Conservation (phyloP, 495 filamentous ascomycete species). For the Acidiella bohemica region DNA sequence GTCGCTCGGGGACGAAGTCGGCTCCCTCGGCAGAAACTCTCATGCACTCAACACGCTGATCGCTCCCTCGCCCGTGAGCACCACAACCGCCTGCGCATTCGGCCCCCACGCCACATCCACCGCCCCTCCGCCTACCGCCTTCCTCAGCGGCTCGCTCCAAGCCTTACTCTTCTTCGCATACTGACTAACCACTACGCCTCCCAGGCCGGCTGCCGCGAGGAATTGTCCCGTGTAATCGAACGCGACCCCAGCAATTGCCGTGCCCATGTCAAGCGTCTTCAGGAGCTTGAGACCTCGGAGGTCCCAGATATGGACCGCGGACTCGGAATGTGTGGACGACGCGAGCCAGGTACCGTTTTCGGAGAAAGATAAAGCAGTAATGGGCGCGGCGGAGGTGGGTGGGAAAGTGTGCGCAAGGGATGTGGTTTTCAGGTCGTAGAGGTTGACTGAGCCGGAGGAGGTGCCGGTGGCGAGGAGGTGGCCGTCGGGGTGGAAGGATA, state of each 20-base stretch:
- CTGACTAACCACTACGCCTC: conserved; percentile 72
- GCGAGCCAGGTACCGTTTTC: conserved; percentile 98
- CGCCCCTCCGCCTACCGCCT: conserved; percentile 56
- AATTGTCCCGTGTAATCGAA: conserved; percentile 98
- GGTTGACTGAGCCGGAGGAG: conserved; percentile 58
- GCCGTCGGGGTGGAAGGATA: conserved; percentile 88
- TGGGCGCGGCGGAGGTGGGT: conserved; percentile 36
- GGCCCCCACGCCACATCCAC: conserved; percentile 65
- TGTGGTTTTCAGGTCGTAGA: conserved; percentile 69
- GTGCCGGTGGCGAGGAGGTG: conserved; percentile 81
- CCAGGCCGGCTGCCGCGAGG: conserved; percentile 66
- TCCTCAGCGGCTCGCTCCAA: conserved; percentile 78
- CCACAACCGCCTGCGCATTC: conserved; percentile 58
- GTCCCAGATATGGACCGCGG: conserved; percentile 74
- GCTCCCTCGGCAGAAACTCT: too few relatives aligned
- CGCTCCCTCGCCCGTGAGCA: conserved; percentile 58
- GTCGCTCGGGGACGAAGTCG: too few relatives aligned
- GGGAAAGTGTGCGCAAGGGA: conserved; percentile 55
- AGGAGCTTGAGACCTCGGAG: conserved; percentile 65
- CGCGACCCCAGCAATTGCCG: conserved; percentile 51
- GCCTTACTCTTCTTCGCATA: conserved; percentile 70
- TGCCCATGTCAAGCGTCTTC: conserved; percentile 74
- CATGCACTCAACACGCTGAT: conserved; percentile 46
- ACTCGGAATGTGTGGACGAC: conserved; percentile 55
- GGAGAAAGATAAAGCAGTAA: conserved; percentile 70